phyloP scores from a whole-genome alignment of 2,329 filamentous ascomycete species.

The Claviceps quebecensis region DNA sequence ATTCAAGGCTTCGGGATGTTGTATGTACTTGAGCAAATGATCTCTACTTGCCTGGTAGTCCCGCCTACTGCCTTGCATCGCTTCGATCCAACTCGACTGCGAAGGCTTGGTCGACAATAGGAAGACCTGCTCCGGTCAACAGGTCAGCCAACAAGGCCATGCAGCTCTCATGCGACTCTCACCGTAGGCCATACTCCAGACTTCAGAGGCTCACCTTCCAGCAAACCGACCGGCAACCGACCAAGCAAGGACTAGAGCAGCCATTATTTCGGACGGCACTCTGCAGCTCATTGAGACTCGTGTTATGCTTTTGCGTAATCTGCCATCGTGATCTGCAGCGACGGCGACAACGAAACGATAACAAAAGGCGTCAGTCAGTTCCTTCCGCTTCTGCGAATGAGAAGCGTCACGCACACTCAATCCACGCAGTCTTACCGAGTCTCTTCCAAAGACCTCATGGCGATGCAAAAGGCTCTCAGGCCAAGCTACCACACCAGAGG shows the following conservation, averaged over 20 bases:
- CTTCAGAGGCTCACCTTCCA: constrained; percentile 55
- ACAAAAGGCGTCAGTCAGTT: neutral
- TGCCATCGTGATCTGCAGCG: constrained; percentile 50
- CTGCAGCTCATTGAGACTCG: constrained; percentile 46
- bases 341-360: neutral
- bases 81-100: constrained; percentile 51
- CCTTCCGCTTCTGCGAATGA: neutral
- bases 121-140: constrained; percentile 45
- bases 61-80: constrained; percentile 52
- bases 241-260: constrained; percentile 46
- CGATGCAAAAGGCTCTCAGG: constrained; percentile 2
- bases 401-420: neutral
- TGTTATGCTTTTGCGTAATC: constrained; percentile 43
- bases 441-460: constrained; percentile 25
- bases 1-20: constrained; percentile 66
- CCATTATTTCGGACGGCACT: constrained; percentile 48
- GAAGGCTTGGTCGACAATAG: constrained; percentile 60
- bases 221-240: constrained; percentile 71
- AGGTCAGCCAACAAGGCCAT: constrained; percentile 7
- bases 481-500: neutral
- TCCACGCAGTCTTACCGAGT: constrained; percentile 18
- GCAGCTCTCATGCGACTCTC: neutral
- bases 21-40: constrained; percentile 68
- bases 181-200: neutral
- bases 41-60: constrained; percentile 60